Percentiles rank a stretch among this genome's conserved stretches.
These are phyloP conservation scores for Opeltia flavorubescens DNA, from an alignment of 495 filamentous ascomycete species.

Conservation along the genomic window DNA sequence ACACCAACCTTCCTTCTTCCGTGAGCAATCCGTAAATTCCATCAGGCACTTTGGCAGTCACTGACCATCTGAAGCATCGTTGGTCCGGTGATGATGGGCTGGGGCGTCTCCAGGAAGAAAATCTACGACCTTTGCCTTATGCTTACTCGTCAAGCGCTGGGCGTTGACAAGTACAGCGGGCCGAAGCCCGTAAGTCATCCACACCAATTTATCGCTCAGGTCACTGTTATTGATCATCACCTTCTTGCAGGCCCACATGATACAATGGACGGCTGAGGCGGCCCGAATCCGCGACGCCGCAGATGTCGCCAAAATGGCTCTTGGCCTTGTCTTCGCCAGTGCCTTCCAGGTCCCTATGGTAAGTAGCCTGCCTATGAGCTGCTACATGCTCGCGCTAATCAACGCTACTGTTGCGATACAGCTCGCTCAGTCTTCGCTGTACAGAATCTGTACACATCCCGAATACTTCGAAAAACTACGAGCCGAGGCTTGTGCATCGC, in stretches of 20 bases:
- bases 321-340: constrained; percentile 11
- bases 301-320: constrained; percentile 8
- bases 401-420: background rate
- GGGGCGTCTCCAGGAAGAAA: background rate
- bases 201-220: background rate
- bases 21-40: constrained; percentile 1
- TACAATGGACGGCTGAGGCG: constrained; percentile 10
- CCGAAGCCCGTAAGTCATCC: background rate
- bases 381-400: background rate
- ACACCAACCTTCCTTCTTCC: constrained; percentile 8
- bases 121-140: background rate
- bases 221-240: background rate
- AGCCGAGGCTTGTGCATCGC: constrained; percentile 6
- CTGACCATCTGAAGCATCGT: background rate
- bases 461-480: constrained; percentile 5
- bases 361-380: background rate
- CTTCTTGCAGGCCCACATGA: constrained; percentile 1
- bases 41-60: background rate
- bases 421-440: constrained; percentile 11
- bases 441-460: constrained; percentile 11
- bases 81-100: constrained; percentile 5
- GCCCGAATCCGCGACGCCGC: constrained; percentile 6
- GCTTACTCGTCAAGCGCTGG: background rate
- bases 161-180: background rate
- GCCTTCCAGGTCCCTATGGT: constrained; percentile 13